These are phyloP conservation scores for Pezicula rhizophila DNA, from an alignment of 2,329 filamentous ascomycete species.

Conservation along the genomic window DNA sequence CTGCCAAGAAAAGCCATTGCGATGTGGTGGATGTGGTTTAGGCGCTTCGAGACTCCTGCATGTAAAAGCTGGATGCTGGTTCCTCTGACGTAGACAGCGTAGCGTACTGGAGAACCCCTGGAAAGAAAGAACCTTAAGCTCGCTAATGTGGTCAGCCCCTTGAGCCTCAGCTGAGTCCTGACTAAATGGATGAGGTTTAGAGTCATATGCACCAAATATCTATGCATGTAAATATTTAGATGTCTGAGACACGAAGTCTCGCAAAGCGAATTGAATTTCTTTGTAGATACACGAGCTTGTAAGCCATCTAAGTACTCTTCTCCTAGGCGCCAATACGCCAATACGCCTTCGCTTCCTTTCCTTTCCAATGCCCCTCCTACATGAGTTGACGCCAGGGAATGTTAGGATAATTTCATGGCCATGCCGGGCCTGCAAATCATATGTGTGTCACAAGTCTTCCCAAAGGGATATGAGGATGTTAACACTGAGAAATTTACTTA, in stretches of 20 bases:
- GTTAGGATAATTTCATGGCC: background rate
- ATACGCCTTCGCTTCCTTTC: constrained; percentile 3
- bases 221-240: background rate
- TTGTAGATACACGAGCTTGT: constrained; percentile 21
- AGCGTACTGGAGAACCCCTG: background rate
- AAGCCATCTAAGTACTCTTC: constrained; percentile 14
- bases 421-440: constrained; percentile 5
- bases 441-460: constrained; percentile 7
- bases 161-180: background rate
- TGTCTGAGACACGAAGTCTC: constrained; percentile 21
- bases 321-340: constrained; percentile 6
- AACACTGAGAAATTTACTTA: constrained; percentile 12
- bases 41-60: too few species aligned
- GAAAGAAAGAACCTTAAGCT: background rate
- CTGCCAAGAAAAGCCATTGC: too few species aligned
- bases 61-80: too few species aligned
- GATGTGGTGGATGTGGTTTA: too few species aligned
- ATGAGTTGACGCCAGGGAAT: constrained; percentile 12
- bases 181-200: background rate
- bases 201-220: background rate
- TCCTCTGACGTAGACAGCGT: background rate
- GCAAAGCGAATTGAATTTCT: constrained; percentile 10
- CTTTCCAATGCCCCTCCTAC: constrained; percentile 5
- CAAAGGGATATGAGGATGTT: constrained; percentile 3
- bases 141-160: too few species aligned